These are phyloP conservation scores for Akanthomyces dipterigenus DNA, from an alignment of 2,329 filamentous ascomycete genomes.

Conservation along the genomic window DNA sequence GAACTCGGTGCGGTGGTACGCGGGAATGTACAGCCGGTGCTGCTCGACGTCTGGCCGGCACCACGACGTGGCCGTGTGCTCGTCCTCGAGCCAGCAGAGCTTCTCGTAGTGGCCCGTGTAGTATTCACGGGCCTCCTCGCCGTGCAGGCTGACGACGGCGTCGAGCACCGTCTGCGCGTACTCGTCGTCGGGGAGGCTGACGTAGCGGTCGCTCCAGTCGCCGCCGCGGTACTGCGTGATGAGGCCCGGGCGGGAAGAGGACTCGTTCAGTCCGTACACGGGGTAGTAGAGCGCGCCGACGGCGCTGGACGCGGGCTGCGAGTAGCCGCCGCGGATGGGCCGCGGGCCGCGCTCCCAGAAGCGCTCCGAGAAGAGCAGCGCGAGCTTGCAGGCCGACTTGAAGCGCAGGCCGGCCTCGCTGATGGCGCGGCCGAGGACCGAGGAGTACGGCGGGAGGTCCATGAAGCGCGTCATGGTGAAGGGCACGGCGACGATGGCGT, in stretches of 20 bases:
- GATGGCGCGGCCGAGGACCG: constrained; percentile 19
- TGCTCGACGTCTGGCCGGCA: constrained; percentile 24
- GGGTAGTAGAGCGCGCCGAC: constrained; percentile 30
- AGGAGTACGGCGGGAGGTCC: constrained; percentile 24
- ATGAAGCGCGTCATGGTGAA: constrained; percentile 27
- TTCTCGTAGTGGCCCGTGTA: constrained; percentile 27
- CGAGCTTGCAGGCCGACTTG: constrained; percentile 27
- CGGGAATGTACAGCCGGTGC: constrained; percentile 27
- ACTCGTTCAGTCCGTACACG: constrained; percentile 27
- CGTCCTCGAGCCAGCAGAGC: constrained; percentile 27
- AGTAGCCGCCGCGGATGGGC: constrained; percentile 27
- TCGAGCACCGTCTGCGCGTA: constrained; percentile 24
- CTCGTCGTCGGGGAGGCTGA: constrained; percentile 19
- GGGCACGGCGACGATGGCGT: constrained; percentile 26
- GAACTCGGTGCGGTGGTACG: constrained; percentile 26
- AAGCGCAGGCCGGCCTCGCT: constrained; percentile 23
- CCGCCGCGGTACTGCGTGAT: constrained; percentile 25
- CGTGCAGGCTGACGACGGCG: constrained; percentile 23
- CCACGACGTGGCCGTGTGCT: constrained; percentile 24
- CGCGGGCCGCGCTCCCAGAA: constrained; percentile 26
- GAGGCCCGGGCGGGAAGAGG: constrained; percentile 22
- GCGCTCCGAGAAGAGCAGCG: constrained; percentile 24
- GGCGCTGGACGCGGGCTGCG: constrained; percentile 22
- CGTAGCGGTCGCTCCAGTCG: constrained; percentile 26
- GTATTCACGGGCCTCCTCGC: constrained; percentile 18